Percentiles rank a stretch among this genome's conserved stretches.
Conservation (phyloP, 1,139 yeast genomes). For the Yamadazyma mexicana region DNA sequence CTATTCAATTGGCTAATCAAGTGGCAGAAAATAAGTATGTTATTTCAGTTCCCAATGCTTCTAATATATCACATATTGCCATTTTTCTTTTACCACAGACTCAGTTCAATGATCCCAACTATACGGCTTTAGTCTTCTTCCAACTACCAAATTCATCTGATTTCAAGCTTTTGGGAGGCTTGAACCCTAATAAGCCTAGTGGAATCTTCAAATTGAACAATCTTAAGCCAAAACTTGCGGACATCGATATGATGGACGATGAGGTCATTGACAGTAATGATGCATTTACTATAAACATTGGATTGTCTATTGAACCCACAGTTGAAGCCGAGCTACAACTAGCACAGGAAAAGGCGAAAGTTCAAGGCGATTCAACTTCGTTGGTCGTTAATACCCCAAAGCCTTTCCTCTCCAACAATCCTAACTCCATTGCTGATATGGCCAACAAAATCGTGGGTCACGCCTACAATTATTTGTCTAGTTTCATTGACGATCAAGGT, state of each 20-base stretch:
- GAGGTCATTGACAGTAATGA: constrained; percentile 33
- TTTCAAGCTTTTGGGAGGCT: constrained; percentile 75
- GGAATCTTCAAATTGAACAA: constrained; percentile 84
- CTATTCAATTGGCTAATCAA: constrained; percentile 56
- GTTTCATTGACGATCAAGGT: constrained; percentile 76
- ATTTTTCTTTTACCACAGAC: constrained; percentile 74
- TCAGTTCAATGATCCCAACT: constrained; percentile 60
- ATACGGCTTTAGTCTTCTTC: constrained; percentile 83
- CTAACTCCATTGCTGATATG: constrained; percentile 44
- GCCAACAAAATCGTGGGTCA: constrained; percentile 89
- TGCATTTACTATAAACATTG: constrained; percentile 56
- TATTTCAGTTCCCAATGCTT: constrained; percentile 60
- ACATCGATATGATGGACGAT: constrained; percentile 29
- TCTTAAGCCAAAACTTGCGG: constrained; percentile 19
- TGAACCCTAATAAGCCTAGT: constrained; percentile 77
- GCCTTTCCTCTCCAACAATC: constrained; percentile 14
- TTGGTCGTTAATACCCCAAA: constrained; percentile 17
- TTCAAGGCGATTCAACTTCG: constrained; percentile 18
- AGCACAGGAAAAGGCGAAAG: constrained; percentile 30
- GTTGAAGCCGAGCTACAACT: constrained; percentile 49
- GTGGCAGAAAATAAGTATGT: constrained; percentile 66
- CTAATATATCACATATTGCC: constrained; percentile 69
- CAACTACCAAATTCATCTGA: constrained; percentile 72
- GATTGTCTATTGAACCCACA: constrained; percentile 84
- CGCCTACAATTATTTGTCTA: constrained; percentile 86